Percentiles rank a stretch among this genome's conserved stretches.
Conservation (phyloP, 306 rosid genomes). For the Fagus sylvatica region DNA sequence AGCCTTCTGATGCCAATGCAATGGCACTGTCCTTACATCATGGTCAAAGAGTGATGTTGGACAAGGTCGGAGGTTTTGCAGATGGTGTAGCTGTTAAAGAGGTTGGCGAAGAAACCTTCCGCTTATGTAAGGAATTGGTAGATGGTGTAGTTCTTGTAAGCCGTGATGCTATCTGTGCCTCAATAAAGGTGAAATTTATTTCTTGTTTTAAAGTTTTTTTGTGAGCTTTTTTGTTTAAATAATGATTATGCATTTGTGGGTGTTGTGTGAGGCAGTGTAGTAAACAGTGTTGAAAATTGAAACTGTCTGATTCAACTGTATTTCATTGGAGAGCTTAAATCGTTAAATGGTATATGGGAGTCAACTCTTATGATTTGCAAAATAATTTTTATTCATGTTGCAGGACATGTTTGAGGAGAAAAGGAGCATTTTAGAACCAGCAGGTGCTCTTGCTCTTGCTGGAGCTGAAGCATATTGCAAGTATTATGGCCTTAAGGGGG, state of each 20-base stretch:
- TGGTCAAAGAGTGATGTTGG: conserved; percentile 77
- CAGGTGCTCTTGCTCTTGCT: conserved; percentile 97
- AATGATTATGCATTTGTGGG: neutral
- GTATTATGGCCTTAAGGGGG: conserved; percentile 82
- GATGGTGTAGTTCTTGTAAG: conserved; percentile 90
- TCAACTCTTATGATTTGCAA: neutral
- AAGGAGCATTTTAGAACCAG: conserved; percentile 94
- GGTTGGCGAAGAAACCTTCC: conserved; percentile 93
- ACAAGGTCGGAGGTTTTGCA: conserved; percentile 89
- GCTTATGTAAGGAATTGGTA: conserved; percentile 77
- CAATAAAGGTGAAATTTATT: conserved; percentile 72
- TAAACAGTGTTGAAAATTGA: neutral
- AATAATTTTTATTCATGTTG: conserved; percentile 32
- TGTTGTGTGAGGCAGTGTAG: neutral
- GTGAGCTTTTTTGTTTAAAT: conserved; percentile 1
- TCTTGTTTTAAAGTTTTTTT: conserved; percentile 22
- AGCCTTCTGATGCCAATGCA: conserved; percentile 92
- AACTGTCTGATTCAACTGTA: neutral
- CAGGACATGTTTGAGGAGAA: conserved; percentile 99
- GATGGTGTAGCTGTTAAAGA: conserved; percentile 99
- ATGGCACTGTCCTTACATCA: conserved; percentile 90
- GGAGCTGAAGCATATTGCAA: conserved; percentile 99
- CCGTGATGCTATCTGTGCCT: conserved; percentile 94
- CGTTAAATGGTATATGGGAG: neutral
- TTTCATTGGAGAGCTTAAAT: neutral